Percentiles rank a stretch among this genome's conserved stretches.
These are phyloP conservation scores for Talaromyces wortmannii DNA, from an alignment of 495 filamentous ascomycete species.

Conservation along the genomic window DNA sequence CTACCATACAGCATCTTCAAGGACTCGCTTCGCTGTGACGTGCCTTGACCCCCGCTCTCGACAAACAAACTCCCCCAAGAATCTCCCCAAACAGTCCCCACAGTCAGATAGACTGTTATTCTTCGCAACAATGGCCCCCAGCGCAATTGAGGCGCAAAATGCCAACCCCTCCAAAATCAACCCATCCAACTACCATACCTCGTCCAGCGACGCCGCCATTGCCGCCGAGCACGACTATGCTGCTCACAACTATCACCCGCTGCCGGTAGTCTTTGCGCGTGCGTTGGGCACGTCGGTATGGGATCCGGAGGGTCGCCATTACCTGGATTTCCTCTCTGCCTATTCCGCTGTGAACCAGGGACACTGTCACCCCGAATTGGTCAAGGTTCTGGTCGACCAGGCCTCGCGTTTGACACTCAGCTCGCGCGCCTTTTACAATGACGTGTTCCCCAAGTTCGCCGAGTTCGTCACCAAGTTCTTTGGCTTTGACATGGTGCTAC, in stretches of 20 bases:
- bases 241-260: conserved; percentile 97
- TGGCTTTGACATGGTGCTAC: conserved; percentile 97
- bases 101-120: not conserved
- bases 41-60: no score
- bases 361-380: conserved; percentile 93
- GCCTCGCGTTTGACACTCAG: conserved; percentile 86
- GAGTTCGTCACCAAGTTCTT: conserved; percentile 84
- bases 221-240: conserved; percentile 74
- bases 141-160: conserved; percentile 18
- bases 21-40: no score
- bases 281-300: conserved; percentile 83
- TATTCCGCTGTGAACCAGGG: conserved; percentile 99
- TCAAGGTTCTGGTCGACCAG: conserved; percentile 85
- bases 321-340: conserved; percentile 95
- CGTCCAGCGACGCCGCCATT: conserved; percentile 75
- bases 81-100: not conserved
- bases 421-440: conserved; percentile 96
- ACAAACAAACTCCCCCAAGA: not conserved
- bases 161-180: conserved; percentile 24
- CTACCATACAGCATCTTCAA: not conserved
- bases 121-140: conserved; percentile 32
- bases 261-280: conserved; percentile 84
- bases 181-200: conserved; percentile 64
- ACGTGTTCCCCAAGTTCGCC: conserved; percentile 96
- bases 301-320: conserved; percentile 96